Percentiles rank a stretch among this genome's conserved stretches.
These are phyloP conservation scores for Globomyces pollinis-pini DNA, from an alignment of 192 early-diverging fungal species.

Conservation along the genomic window DNA sequence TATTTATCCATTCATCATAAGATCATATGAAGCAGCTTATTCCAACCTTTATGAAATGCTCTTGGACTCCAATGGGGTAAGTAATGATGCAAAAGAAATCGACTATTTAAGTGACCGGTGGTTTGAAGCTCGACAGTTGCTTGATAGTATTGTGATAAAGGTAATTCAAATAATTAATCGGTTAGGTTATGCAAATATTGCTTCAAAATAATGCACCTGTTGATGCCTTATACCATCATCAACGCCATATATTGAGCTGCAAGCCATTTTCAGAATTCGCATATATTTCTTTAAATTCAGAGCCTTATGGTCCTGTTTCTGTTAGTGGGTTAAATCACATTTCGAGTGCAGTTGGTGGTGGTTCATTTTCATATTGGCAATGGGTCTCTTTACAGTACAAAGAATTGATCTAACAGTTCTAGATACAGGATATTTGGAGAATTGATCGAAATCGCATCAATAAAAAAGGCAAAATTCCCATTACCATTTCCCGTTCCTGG, in stretches of 20 bases:
- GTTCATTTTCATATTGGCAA: constrained; percentile 80
- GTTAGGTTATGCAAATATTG: constrained; percentile 35
- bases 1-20: no score
- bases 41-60: constrained; percentile 1
- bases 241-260: constrained; percentile 61
- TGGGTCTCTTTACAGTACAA: constrained; percentile 71
- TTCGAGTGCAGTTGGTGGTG: constrained; percentile 45
- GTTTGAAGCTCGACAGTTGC: constrained; percentile 43
- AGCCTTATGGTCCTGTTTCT: background rate
- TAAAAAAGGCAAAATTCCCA: constrained; percentile 41
- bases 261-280: constrained; percentile 49
- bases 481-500: constrained; percentile 56
- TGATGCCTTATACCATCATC: constrained; percentile 60
- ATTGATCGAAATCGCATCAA: constrained; percentile 56
- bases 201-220: constrained; percentile 61
- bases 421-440: constrained; percentile 74
- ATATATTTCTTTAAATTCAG: constrained; percentile 19
- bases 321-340: constrained; percentile 18
- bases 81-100: background rate
- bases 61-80: background rate
- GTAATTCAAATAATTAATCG: constrained; percentile 9
- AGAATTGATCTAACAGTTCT: background rate
- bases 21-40: background rate
- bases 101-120: constrained; percentile 2
- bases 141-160: constrained; percentile 29